Base-by-base conservation (phyloP, 805 yeast species). In the Jamesozyma jinghongensis region DNA sequence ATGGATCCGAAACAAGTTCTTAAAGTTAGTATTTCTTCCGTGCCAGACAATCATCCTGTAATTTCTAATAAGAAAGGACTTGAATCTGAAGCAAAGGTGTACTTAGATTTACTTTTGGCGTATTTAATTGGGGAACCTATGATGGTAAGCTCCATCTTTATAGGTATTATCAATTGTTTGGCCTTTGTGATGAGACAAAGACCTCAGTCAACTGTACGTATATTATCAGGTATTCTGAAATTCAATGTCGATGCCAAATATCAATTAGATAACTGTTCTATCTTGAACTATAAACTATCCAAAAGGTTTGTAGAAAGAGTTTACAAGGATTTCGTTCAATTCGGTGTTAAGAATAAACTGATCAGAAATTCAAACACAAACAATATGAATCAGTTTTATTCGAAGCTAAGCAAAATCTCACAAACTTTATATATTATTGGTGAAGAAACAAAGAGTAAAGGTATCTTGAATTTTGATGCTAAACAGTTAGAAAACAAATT, bases 81-180 rank as follows among this genome's bases (percentile, higher is more conserved):
- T 46, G 86, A 81, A 48, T 74, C 81, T 5, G 95, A 88, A 56
- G 81, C 88, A 0, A 73, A 71, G 40, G 78, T 71, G 3, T 64
- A 83, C 41, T 63, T 92, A 28, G 95, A 86, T 49, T 59, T 76
- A 28, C 57, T 90, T 25, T 63, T 86, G 36, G 65, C 68, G 34
- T 65, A 71, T 14, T 65, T 88, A 40, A 66, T 69, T 32, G 77
- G 71, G 27, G 82, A 77, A 38, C 62, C 70, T n/a, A 55, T 76
- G 48, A 61, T 72, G 45, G 68, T 78, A 37, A 68, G 81, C 11
- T 75, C 82, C 4, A 49, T 77, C 3, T 73, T 83, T 39, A 73
- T 85, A 13, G 84, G 94, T 5, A 69, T 84, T 0, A 60, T 86
- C 20, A 77, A 83, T 50, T 77, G 79, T 38, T 62, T 81, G 17